Evolutionary conservation across 148 eudicot genomes (phyloP).

Genomic region (Nepenthes gracilis): DNA sequence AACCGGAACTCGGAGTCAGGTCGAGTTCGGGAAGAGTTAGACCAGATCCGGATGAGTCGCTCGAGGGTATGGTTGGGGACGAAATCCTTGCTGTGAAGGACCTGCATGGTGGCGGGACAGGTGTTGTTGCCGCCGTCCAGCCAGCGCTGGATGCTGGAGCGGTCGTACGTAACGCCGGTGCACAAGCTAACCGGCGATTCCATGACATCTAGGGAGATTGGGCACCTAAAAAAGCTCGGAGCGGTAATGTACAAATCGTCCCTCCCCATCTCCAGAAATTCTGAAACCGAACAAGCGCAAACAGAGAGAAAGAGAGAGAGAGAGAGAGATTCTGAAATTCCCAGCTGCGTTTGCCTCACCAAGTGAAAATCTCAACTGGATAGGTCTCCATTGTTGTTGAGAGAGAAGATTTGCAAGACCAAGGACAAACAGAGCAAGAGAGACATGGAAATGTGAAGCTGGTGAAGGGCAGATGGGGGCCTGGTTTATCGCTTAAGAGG

Average conservation of each 20-base stretch:
- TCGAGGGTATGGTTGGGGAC: conserved; percentile 67
- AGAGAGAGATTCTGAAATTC: background rate
- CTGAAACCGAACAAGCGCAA: background rate
- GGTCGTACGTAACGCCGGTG: conserved; percentile 72
- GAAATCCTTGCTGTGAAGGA: conserved; percentile 42
- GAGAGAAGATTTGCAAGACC: too few species aligned
- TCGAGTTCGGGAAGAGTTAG: conserved; percentile 11
- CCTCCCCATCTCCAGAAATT: conserved; percentile 17
- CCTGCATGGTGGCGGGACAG: conserved; percentile 69
- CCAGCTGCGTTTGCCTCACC: background rate
- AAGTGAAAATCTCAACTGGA: background rate
- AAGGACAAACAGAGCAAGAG: conserved; percentile 1
- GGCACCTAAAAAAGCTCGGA: conserved; percentile 50
- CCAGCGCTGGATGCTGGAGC: conserved; percentile 55
- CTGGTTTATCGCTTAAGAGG: conserved; percentile 8
- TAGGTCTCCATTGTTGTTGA: too few species aligned
- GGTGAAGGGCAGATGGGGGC: conserved; percentile 10
- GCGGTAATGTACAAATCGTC: conserved; percentile 38
- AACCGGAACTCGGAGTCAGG: conserved; percentile 3
- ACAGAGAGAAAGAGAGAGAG: background rate
- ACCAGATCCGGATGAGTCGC: conserved; percentile 50
- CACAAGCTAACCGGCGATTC: conserved; percentile 53
- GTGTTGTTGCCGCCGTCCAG: conserved; percentile 57
- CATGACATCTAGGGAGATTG: conserved; percentile 63
- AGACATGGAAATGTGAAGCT: conserved; percentile 5